A percentile compares a stretch with the other conserved stretches of the same genome.
Evolutionary conservation across 495 filamentous ascomycete species (phyloP).

Genomic region (Xylaria telfairii): DNA sequence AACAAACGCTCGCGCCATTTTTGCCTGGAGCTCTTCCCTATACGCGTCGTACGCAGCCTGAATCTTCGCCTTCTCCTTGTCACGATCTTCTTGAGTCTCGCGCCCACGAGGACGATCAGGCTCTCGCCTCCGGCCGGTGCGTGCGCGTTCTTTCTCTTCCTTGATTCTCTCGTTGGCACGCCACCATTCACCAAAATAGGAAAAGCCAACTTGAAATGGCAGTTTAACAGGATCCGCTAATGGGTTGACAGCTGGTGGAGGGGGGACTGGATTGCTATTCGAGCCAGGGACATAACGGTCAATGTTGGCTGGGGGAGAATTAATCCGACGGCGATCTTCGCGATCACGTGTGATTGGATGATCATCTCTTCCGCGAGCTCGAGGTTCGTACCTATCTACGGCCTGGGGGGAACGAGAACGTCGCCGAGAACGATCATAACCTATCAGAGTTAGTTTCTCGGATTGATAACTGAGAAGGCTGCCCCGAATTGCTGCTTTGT

Average conservation of each 20-base stretch:
- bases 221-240: slow-evolving; percentile 82
- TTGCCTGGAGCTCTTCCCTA: slow-evolving; percentile 90
- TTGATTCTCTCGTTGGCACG: slow-evolving; percentile 81
- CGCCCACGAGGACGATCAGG: slow-evolving; percentile 74
- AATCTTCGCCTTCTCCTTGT: slow-evolving; percentile 86
- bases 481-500: background rate
- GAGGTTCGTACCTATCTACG: slow-evolving; percentile 76
- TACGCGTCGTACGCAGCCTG: slow-evolving; percentile 92
- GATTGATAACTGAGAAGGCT: background rate
- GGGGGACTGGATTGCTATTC: slow-evolving; percentile 59
- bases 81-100: slow-evolving; percentile 83
- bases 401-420: slow-evolving; percentile 75
- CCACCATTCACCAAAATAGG: slow-evolving; percentile 98
- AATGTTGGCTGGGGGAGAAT: slow-evolving; percentile 73
- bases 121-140: slow-evolving; percentile 74
- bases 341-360: slow-evolving; percentile 65
- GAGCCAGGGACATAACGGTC: slow-evolving; percentile 96
- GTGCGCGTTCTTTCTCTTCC: slow-evolving; percentile 81
- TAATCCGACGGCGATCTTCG: slow-evolving; percentile 59
- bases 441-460: slow-evolving; percentile 37
- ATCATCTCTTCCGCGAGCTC: slow-evolving; percentile 71
- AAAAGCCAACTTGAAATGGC: slow-evolving; percentile 94
- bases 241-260: slow-evolving; percentile 62
- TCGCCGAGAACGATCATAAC: slow-evolving; percentile 49
- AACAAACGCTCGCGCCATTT: slow-evolving; percentile 88